A percentile compares a stretch with the other conserved stretches of the same genome.
phyloP scores from a whole-genome alignment of 257 asterid genomes.

The Eustoma russellianum region DNA sequence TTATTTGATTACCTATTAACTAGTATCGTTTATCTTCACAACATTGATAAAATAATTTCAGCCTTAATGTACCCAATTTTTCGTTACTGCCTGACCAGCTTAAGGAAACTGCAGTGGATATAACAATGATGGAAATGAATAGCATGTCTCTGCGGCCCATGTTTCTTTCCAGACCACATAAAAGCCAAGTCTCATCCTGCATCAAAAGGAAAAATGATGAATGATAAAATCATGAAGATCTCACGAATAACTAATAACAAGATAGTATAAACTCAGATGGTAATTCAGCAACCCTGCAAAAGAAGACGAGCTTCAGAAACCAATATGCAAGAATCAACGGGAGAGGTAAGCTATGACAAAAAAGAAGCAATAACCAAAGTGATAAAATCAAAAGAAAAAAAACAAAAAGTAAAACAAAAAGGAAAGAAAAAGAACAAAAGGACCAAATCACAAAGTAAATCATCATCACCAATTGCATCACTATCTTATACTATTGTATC shows the following conservation, averaged over 20 bases:
- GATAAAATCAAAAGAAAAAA: neutral
- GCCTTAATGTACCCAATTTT: too few relatives aligned
- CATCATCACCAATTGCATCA: constrained; percentile 4
- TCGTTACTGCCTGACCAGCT: neutral
- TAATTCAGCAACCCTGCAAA: constrained; percentile 64
- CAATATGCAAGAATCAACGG: neutral
- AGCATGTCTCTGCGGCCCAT: neutral
- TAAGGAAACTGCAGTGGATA: neutral
- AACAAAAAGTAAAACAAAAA: neutral
- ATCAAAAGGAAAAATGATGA: neutral
- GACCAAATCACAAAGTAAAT: constrained; percentile 14
- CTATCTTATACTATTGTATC: constrained; percentile 5
- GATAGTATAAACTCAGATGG: constrained; percentile 30
- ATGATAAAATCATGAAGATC: constrained; percentile 13
- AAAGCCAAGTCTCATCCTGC: constrained; percentile 4
- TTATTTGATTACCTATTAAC: too few relatives aligned
- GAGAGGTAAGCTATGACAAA: neutral
- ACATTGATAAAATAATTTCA: too few relatives aligned
- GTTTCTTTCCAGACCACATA: neutral
- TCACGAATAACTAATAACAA: constrained; percentile 12
- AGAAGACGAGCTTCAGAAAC: constrained; percentile 26
- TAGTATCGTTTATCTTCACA: too few relatives aligned
- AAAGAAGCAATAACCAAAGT: constrained; percentile 11
- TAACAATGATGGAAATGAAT: neutral
- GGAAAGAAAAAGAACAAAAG: neutral